Evolutionary conservation across 768 basidiomycete species (phyloP).

Genomic region (Amanita subjunquillea): DNA sequence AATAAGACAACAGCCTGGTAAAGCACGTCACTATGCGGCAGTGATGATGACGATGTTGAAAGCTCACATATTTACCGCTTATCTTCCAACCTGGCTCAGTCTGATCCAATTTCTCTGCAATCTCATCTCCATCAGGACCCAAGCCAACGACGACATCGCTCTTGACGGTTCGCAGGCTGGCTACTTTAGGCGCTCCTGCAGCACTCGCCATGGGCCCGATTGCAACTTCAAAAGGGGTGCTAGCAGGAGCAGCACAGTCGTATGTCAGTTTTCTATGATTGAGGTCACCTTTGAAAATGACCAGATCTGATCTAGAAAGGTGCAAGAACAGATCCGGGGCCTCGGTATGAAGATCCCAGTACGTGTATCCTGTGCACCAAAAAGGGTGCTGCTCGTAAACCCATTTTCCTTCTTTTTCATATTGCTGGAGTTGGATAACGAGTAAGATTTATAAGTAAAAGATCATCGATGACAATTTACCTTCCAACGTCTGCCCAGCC

Average conservation of each 20-base stretch:
- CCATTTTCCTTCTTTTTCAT: slow-evolving; percentile 89
- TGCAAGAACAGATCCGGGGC: slow-evolving; percentile 90
- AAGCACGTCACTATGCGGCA: background rate
- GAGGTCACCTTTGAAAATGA: slow-evolving; percentile 90
- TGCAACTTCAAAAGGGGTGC: slow-evolving; percentile 81
- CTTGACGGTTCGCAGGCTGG: slow-evolving; percentile 87
- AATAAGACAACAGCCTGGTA: slow-evolving; percentile 75
- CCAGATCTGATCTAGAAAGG: slow-evolving; percentile 82
- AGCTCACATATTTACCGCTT: slow-evolving; percentile 87
- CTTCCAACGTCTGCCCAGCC: slow-evolving; percentile 87
- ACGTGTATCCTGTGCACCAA: slow-evolving; percentile 96
- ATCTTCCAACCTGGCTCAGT: slow-evolving; percentile 94
- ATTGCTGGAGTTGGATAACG: slow-evolving; percentile 44
- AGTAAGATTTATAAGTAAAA: background rate
- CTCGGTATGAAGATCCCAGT: slow-evolving; percentile 77
- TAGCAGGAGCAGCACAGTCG: slow-evolving; percentile 77
- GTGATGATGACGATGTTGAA: background rate
- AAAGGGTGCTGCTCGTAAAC: slow-evolving; percentile 91
- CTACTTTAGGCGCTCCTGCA: slow-evolving; percentile 80
- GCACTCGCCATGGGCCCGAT: slow-evolving; percentile 90
- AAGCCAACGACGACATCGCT: slow-evolving; percentile 91
- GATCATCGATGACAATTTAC: slow-evolving; percentile 21
- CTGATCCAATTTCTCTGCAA: slow-evolving; percentile 74
- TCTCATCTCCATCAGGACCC: slow-evolving; percentile 52
- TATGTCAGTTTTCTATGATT: slow-evolving; percentile 90